A percentile compares a stretch with the other conserved stretches of the same genome.
These are phyloP conservation scores for Chlorociboria aeruginascens DNA, from an alignment of 495 filamentous ascomycete genomes.

Conservation along the genomic window DNA sequence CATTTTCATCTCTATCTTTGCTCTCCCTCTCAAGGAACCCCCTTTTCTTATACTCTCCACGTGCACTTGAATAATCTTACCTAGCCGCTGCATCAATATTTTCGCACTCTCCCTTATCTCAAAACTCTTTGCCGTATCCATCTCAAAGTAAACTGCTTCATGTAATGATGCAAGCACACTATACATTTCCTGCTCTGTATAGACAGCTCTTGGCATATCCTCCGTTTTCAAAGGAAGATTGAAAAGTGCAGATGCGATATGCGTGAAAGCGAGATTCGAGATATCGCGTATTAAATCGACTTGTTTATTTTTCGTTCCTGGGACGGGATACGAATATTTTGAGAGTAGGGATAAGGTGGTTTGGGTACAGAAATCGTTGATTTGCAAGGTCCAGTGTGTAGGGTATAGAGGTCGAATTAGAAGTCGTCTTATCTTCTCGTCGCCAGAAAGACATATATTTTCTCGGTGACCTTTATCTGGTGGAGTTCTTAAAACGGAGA, in stretches of 20 bases:
- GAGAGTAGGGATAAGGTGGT: slow-evolving; percentile 52
- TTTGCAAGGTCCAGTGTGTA: slow-evolving; percentile 38
- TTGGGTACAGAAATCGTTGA: slow-evolving; percentile 54
- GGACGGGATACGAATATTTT: slow-evolving; percentile 44
- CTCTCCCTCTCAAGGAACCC: slow-evolving; percentile 41
- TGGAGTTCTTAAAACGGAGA: slow-evolving; percentile 40
- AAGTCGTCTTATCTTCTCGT: slow-evolving; percentile 37
- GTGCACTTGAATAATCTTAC: slow-evolving; percentile 45
- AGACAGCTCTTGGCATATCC: slow-evolving; percentile 54
- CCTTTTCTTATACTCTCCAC: slow-evolving; percentile 52
- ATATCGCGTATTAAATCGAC: slow-evolving; percentile 71
- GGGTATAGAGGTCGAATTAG: slow-evolving; percentile 47
- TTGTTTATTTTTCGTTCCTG: slow-evolving; percentile 33
- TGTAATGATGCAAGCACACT: slow-evolving; percentile 60
- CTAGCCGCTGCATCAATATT: slow-evolving; percentile 49
- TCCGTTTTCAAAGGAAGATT: slow-evolving; percentile 62
- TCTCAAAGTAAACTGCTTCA: slow-evolving; percentile 33
- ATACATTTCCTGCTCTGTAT: slow-evolving; percentile 72
- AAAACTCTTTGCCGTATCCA: slow-evolving; percentile 40
- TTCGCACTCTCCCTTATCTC: slow-evolving; percentile 48
- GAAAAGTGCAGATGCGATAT: slow-evolving; percentile 63
- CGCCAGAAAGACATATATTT: slow-evolving; percentile 45
- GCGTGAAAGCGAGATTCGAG: slow-evolving; percentile 58
- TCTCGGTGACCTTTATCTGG: slow-evolving; percentile 28
- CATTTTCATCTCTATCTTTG: slow-evolving; percentile 24